A percentile compares a stretch with the other conserved stretches of the same genome.
Evolutionary conservation across 176 grass and related monocot species (phyloP).

Genomic region (Miscanthus lutarioriparius): DNA sequence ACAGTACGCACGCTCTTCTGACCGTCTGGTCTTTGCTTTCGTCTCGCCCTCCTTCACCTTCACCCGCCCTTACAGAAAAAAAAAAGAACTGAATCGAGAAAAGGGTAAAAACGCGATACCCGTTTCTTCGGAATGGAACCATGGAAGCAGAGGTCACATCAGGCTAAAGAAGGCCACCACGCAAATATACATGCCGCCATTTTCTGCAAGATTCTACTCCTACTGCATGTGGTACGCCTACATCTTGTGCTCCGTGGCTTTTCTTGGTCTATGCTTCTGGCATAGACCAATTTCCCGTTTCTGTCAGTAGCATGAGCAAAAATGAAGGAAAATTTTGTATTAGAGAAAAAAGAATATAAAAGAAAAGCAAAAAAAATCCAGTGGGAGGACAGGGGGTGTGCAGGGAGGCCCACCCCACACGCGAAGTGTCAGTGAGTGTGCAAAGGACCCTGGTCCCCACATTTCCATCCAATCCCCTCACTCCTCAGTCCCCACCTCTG

Average conservation of each 20-base stretch:
- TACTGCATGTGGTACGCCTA: background rate
- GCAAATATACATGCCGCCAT: background rate
- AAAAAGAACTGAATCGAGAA: no score
- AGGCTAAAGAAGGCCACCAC: background rate
- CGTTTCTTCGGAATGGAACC: background rate
- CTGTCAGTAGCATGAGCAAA: background rate
- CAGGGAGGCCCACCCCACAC: constrained; percentile 16
- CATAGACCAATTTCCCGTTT: constrained; percentile 7
- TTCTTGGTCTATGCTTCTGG: background rate
- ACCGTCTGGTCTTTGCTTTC: background rate
- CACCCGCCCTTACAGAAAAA: no score
- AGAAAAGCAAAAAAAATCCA: background rate
- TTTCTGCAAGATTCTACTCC: constrained; percentile 30
- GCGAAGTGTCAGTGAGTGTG: constrained; percentile 40
- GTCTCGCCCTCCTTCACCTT: background rate
- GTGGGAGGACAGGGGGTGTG: constrained; percentile 7
- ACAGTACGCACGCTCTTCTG: background rate
- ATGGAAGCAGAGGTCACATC: constrained; percentile 27
- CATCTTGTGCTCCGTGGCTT: background rate
- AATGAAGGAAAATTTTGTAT: no score
- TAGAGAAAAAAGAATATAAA: background rate
- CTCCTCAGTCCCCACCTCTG: background rate
- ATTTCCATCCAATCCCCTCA: constrained; percentile 22
- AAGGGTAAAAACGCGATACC: background rate
- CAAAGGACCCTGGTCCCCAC: constrained; percentile 13